Percentiles rank a stretch among this genome's conserved stretches.
Conservation (phyloP, 164 flowering plant species). For the Tinospora cordifolia region DNA sequence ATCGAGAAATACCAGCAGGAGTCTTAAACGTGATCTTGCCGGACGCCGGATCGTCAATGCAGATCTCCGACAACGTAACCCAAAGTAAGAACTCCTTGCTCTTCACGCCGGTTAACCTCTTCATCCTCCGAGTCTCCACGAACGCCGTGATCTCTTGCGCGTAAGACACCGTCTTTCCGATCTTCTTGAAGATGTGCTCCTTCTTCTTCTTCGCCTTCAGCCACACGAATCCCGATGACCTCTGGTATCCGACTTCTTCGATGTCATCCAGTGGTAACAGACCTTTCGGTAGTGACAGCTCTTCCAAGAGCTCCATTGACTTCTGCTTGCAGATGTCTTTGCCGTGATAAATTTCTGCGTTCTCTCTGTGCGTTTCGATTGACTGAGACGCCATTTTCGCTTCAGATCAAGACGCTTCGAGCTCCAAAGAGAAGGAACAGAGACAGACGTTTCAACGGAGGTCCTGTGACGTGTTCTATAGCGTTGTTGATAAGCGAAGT, state of each 20-base stretch:
- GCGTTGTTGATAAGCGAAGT: background rate
- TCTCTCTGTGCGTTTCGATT: conserved; percentile 10
- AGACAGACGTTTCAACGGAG: no score
- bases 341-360: conserved; percentile 45
- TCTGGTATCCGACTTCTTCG: conserved; percentile 40
- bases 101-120: conserved; percentile 49
- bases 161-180: conserved; percentile 32
- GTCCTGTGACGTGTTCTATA: background rate
- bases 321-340: conserved; percentile 38
- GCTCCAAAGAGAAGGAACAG: no score
- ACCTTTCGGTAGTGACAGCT: conserved; percentile 43
- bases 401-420: no score
- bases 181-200: conserved; percentile 32
- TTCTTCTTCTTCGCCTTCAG: conserved; percentile 38
- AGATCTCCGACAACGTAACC: conserved; percentile 46
- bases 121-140: conserved; percentile 43
- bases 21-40: conserved; percentile 26
- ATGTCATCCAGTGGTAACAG: conserved; percentile 45
- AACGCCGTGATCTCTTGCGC: conserved; percentile 52
- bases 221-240: conserved; percentile 53
- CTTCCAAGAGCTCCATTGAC: conserved; percentile 29
- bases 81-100: conserved; percentile 63
- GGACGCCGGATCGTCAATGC: conserved; percentile 17
- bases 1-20: conserved; percentile 32
- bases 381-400: background rate